Evolutionary conservation across 352 stramenopile species (phyloP), one percentile per base, ranked within the genome.

Genomic region (Phytophthora sojae): DNA sequence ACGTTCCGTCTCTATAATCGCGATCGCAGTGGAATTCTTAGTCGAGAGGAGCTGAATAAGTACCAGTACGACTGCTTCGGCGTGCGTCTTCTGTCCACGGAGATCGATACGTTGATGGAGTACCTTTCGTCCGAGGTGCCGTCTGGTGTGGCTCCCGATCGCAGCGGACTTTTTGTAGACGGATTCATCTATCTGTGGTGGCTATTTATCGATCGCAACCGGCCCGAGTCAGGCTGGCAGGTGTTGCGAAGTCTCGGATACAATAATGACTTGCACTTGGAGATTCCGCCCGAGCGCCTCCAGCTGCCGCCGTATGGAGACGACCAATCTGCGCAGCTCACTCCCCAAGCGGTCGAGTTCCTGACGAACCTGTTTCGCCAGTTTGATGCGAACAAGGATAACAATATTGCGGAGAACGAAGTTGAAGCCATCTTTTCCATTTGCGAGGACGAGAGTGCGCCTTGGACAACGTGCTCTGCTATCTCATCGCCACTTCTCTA

Each of bases 61-160:
- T 97, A 96, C 61, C 91, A 97, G 69, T 84, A 95, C 45, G 86
- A 93, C 60, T 97, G 89, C 70, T 97, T 96, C 71, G 85, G 86
- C 8, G 91, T 95, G 64, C 83, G 85, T 4, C 76, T 97, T 68
- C 76, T 96, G 32, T 77, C 82, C 2, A 80, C 80, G 8, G 90
- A 97, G 68, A 96, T 96, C 59, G 88, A 97, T 69, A 94, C 88
- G 15, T 82, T 97, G 75, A 86, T 96, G 68, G 89, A 96, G 32
- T 93, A 93, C 58, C 76, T 96, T 23, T 79, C 80, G 49, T 84
- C 80, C 0, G 86, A 81, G 25, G 85, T 89, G 37, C 85, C 87
- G 12, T 78, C 90, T 2, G 86, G 86, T 39, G 85, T 96, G 19
- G 81, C 86, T 54, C 66, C 86, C 61, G 80, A 93, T 62, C 79